Conservation (phyloP, 257 asterid species). For the Plantago major region DNA sequence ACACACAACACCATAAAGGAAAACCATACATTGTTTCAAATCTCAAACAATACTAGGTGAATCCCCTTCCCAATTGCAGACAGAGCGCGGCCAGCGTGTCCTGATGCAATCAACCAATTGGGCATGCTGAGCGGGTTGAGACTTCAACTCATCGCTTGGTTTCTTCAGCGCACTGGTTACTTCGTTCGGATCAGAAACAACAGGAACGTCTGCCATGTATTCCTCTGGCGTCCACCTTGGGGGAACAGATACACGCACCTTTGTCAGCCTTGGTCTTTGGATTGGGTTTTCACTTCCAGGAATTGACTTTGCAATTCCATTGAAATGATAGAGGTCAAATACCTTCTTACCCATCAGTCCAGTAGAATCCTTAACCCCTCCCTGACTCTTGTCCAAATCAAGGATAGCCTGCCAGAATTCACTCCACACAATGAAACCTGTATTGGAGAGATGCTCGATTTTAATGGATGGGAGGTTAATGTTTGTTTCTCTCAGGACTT, state of each 20-base stretch:
- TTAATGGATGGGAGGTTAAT: constrained; percentile 65
- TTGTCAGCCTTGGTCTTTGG: constrained; percentile 81
- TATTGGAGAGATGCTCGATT: constrained; percentile 56
- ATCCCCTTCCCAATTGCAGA: constrained; percentile 92
- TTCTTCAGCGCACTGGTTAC: constrained; percentile 24
- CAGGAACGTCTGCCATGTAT: constrained; percentile 53
- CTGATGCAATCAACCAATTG: constrained; percentile 88
- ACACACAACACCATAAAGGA: too few species aligned
- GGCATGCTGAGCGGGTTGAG: constrained; percentile 71
- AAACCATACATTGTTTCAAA: constrained; percentile 27
- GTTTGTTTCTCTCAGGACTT: constrained; percentile 57
- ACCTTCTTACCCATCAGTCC: constrained; percentile 81
- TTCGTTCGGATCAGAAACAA: constrained; percentile 29
- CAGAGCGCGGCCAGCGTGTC: constrained; percentile 86
- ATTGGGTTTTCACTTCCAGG: constrained; percentile 46
- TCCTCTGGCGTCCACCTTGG: constrained; percentile 98
- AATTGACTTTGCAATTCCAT: constrained; percentile 89
- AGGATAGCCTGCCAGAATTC: constrained; percentile 89
- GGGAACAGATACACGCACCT: constrained; percentile 84
- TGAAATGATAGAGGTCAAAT: constrained; percentile 87
- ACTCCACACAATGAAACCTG: constrained; percentile 90
- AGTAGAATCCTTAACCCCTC: constrained; percentile 85
- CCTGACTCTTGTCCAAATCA: constrained; percentile 71
- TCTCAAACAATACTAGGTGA: constrained; percentile 88
- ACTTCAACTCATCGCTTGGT: constrained; percentile 47